Conservation (phyloP, 2,329 filamentous ascomycete genomes). For the Rhinocladiella mackenziei region DNA sequence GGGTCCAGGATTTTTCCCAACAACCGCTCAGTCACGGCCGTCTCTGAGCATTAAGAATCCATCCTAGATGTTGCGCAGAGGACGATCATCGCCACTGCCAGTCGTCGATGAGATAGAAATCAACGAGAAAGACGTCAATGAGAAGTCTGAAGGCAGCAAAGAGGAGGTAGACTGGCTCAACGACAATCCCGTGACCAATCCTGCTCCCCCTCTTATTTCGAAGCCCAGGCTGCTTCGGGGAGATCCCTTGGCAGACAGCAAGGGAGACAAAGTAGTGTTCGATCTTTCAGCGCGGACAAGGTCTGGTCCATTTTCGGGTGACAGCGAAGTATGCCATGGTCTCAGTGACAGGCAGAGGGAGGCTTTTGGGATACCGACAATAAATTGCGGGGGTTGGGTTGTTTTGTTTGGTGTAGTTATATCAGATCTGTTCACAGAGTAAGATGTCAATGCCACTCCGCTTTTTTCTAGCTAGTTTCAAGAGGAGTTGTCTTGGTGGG, state of each 20-base stretch:
- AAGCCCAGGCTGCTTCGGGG: conserved; percentile 1
- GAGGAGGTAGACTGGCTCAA: not conserved
- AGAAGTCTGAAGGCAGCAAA: conserved; percentile 1
- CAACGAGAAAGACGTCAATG: conserved; percentile 1
- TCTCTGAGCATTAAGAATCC: not conserved
- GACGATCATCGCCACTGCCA: not conserved
- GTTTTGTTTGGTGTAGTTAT: not conserved
- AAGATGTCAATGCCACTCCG: too few species aligned
- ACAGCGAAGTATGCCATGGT: too few species aligned
- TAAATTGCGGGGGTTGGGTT: too few species aligned
- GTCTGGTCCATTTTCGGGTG: conserved; percentile 6
- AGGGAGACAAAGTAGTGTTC: not conserved
- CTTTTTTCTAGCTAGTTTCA: too few species aligned
- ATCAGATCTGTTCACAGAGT: too few species aligned
- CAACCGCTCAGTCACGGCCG: not conserved
- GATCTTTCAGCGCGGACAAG: conserved; percentile 6
- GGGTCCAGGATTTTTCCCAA: not conserved
- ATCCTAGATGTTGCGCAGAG: not conserved
- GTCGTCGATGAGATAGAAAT: not conserved
- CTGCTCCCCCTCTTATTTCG: conserved; percentile 10
- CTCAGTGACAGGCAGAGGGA: not conserved
- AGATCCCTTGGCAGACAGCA: not conserved
- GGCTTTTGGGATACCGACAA: too few species aligned
- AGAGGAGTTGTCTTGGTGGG: too few species aligned
- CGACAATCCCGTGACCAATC: not conserved